Evolutionary conservation across 2,329 filamentous ascomycete genomes (phyloP), one percentile per base, ranked within the genome.

Genomic region (Pestalotiopsis sp.): DNA sequence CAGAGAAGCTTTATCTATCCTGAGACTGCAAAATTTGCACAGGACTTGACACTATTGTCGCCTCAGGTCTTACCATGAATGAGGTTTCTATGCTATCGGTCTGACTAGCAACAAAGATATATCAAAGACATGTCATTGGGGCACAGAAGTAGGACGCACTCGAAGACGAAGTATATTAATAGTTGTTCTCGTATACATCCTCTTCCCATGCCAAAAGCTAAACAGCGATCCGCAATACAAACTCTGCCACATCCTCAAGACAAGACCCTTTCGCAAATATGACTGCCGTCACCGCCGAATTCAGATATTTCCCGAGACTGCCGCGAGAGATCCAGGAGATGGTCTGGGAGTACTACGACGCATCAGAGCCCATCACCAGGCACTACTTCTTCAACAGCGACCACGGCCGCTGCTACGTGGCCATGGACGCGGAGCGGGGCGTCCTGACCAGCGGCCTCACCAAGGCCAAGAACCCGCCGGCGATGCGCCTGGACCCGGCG

Each of bases 251-350:
- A n/a, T 58, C 1, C 57, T 23, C 23, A 23, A 52, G 14, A 63
- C 11, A 17, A 38, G 38, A 27, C 57, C 13, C 20, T 17, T 39
- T 14, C 3, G 17, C 23, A 14, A 63, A n/a, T 12, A 63, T 63
- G 60, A 36, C 31, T 2, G 60, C 60, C 11, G 6, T 36, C 3
- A n/a, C 23, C 23, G n/a, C 60, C 5, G 60, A 63, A n/a, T 69
- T 69, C 49, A 58, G 36, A 27, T 31, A 25, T 27, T 69, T 69
- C 39, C 12, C n/a, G 20, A 3, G 27, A 25, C 64, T 69, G 3
- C 67, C 67, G 14, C 25, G 25, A 12, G 67, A 69, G 31, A 4
- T 69, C 14, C 67, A 66, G 20, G 13, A 23, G 14, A 66, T 65
- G 64, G 20, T 68, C 62, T 68, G 67, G 67, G 38, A 2, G 36